phyloP scores from a whole-genome alignment of 78 protist species.

The Dictyostelium intermedium region DNA sequence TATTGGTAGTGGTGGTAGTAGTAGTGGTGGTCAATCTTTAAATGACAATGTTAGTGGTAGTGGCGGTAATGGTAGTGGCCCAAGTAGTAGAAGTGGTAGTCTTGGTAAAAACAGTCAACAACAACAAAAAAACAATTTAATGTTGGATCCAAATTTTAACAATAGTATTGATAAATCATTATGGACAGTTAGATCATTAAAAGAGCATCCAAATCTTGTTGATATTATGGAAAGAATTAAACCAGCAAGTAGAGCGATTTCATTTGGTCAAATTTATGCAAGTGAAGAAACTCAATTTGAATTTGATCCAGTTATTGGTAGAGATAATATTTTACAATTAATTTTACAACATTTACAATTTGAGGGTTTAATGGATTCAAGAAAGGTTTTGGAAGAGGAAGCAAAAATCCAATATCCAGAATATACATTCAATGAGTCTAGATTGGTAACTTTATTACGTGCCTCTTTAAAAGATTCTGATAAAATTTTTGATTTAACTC shows the following conservation, averaged over 20 bases:
- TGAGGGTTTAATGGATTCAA: conserved; percentile 51
- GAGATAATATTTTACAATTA: conserved; percentile 54
- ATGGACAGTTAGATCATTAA: conserved; percentile 64
- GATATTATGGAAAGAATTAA: conserved; percentile 61
- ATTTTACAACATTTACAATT: conserved; percentile 76
- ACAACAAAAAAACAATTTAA: neutral
- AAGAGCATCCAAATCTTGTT: conserved; percentile 61
- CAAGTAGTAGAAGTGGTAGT: conserved; percentile 8
- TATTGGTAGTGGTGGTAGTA: neutral
- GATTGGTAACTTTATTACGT: conserved; percentile 45
- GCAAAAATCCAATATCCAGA: conserved; percentile 63
- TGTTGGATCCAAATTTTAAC: neutral
- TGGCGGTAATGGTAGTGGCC: neutral
- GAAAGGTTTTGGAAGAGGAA: conserved; percentile 45
- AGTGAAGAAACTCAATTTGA: conserved; percentile 51
- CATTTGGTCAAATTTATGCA: conserved; percentile 68
- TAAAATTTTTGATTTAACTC: conserved; percentile 43
- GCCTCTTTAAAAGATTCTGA: conserved; percentile 61
- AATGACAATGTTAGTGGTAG: neutral
- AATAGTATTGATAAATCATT: conserved; percentile 42
- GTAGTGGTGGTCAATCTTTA: neutral
- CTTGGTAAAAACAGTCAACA: neutral
- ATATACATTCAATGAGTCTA: conserved; percentile 50
- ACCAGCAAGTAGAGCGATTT: conserved; percentile 42
- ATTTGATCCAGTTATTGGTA: conserved; percentile 64